Percentiles rank a stretch among this genome's conserved stretches.
Conservation (phyloP, 2,329 filamentous ascomycete genomes). For the Ceratocystiopsis sp. region DNA sequence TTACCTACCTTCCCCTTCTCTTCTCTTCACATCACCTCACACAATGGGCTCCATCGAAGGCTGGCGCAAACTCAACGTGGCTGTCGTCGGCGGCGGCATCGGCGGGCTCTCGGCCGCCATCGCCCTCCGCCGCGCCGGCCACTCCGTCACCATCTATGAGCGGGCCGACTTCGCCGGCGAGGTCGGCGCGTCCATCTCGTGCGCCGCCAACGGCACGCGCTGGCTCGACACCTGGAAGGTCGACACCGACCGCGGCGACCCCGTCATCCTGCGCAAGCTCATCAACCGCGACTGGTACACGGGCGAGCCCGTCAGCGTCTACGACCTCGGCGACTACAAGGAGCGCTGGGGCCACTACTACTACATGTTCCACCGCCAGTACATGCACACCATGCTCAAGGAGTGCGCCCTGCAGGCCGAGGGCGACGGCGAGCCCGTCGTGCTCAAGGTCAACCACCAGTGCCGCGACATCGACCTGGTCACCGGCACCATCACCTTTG, state of each 20-base stretch:
- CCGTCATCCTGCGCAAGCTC: constrained; percentile 46
- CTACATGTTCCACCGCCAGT: constrained; percentile 48
- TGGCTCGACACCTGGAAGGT: constrained; percentile 55
- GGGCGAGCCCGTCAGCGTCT: constrained; percentile 46
- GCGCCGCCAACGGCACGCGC: constrained; percentile 51
- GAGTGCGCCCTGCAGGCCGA: constrained; percentile 35
- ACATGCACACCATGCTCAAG: constrained; percentile 52
- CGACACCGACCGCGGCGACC: constrained; percentile 45
- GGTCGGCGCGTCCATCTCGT: constrained; percentile 49
- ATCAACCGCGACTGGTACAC: constrained; percentile 57
- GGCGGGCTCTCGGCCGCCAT: constrained; percentile 30
- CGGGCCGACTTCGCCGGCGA: constrained; percentile 49
- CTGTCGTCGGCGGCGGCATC: constrained; percentile 29
- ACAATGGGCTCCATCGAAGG: background rate
- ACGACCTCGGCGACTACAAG: constrained; percentile 47
- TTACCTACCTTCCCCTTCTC: too few relatives aligned
- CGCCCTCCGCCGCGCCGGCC: constrained; percentile 28
- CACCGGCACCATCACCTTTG: constrained; percentile 31
- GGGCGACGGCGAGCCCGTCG: constrained; percentile 35
- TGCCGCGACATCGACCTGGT: constrained; percentile 31
- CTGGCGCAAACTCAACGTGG: constrained; percentile 13
- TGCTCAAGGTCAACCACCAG: constrained; percentile 36
- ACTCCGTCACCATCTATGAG: constrained; percentile 44
- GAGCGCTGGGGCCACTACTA: constrained; percentile 15
- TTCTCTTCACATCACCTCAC: too few relatives aligned